A percentile compares a stretch with the other conserved stretches of the same genome.
phyloP scores from a whole-genome alignment of 1,139 yeast species.

The Trichomonascaceae sp. region DNA sequence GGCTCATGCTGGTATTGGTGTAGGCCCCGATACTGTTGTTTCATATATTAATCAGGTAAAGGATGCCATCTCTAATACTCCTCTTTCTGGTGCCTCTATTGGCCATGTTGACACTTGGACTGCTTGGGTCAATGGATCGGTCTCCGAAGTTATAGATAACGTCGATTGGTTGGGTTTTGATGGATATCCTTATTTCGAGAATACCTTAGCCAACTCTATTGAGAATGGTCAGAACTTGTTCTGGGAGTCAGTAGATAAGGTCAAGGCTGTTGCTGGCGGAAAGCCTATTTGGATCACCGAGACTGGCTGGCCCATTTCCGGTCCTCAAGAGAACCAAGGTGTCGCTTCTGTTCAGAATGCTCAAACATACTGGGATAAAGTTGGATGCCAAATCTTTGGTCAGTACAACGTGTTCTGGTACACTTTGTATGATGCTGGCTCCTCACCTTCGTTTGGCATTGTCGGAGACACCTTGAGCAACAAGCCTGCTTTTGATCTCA shows the following conservation, averaged over 20 bases:
- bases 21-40: constrained; percentile 63
- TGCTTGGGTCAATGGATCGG: constrained; percentile 24
- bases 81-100: constrained; percentile 17
- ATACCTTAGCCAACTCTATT: constrained; percentile 23
- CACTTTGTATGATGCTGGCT: constrained; percentile 21
- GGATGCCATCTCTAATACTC: constrained; percentile 37
- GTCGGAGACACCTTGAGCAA: constrained; percentile 16
- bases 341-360: constrained; percentile 19
- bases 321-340: constrained; percentile 17
- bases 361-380: constrained; percentile 23
- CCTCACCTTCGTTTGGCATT: constrained; percentile 21
- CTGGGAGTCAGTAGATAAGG: constrained; percentile 15
- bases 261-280: constrained; percentile 35
- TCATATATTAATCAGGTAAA: constrained; percentile 55
- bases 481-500: constrained; percentile 19
- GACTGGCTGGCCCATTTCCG: constrained; percentile 56
- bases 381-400: constrained; percentile 21
- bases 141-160: constrained; percentile 17
- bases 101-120: constrained; percentile 26
- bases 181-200: constrained; percentile 24
- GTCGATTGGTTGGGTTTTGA: constrained; percentile 22
- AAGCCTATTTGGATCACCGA: constrained; percentile 85
- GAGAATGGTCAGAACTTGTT: constrained; percentile 17
- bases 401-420: constrained; percentile 21
- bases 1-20: constrained; percentile 37